phyloP scores from a whole-genome alignment of 768 basidiomycete genomes.

The Psilocybe cyanescens region DNA sequence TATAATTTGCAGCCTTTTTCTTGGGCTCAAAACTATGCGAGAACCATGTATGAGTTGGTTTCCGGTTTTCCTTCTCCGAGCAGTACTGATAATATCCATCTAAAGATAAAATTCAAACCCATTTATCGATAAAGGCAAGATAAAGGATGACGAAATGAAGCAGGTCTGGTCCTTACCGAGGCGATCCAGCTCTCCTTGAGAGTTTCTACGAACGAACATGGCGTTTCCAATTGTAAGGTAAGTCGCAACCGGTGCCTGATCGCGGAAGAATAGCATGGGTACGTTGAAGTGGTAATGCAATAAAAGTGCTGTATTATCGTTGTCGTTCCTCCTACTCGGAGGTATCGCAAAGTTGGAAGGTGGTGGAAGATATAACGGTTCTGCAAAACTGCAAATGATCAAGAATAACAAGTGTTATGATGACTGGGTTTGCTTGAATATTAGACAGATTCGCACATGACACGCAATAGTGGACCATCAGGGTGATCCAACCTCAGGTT shows the following conservation, averaged over 20 bases:
- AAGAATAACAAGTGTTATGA: neutral
- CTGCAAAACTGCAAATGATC: neutral
- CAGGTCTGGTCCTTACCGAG: neutral
- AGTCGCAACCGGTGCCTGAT: neutral
- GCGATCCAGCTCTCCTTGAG: neutral
- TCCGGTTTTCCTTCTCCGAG: neutral
- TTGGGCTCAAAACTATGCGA: neutral
- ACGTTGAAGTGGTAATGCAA: constrained; percentile 4
- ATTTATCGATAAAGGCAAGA: neutral
- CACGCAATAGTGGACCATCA: constrained; percentile 1
- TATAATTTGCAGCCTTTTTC: neutral
- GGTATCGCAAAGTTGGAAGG: neutral
- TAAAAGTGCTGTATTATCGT: constrained; percentile 5
- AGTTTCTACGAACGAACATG: neutral
- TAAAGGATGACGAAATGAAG: neutral
- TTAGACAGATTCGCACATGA: constrained; percentile 1
- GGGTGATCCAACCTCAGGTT: neutral
- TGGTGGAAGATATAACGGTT: constrained; percentile 1
- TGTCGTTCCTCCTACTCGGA: neutral
- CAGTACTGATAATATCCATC: constrained; percentile 6
- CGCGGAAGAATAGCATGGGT: constrained; percentile 8
- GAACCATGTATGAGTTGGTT: constrained; percentile 3
- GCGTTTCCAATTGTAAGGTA: constrained; percentile 3
- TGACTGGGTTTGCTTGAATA: neutral
- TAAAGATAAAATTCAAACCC: neutral